Conservation (phyloP, 306 rosid species). For the Abrus pulchellus region DNA sequence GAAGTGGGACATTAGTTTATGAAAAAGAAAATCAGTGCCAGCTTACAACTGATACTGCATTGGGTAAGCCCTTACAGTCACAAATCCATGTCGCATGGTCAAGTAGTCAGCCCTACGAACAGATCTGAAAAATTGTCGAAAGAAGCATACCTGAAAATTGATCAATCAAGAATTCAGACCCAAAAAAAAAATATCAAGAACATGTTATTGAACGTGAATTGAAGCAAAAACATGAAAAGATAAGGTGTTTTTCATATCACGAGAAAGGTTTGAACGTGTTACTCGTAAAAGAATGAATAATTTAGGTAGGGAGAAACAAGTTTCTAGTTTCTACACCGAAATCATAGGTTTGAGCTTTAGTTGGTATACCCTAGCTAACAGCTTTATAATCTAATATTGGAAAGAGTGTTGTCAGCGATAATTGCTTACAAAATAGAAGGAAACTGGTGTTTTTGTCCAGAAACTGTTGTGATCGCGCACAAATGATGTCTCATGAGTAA, state of each 20-base stretch:
- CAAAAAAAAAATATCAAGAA: background rate
- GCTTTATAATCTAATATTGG: background rate
- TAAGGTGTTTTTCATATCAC: constrained; percentile 7
- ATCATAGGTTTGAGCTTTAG: background rate
- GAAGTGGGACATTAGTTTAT: background rate
- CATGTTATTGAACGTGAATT: background rate
- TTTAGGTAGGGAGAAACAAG: background rate
- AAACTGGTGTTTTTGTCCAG: constrained; percentile 79
- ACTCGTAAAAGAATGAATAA: background rate
- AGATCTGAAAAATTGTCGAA: constrained; percentile 91
- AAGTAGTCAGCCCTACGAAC: constrained; percentile 91
- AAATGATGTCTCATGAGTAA: constrained; percentile 92
- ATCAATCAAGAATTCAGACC: background rate
- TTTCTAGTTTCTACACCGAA: background rate
- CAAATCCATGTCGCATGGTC: constrained; percentile 94
- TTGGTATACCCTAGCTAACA: background rate
- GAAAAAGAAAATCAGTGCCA: constrained; percentile 2
- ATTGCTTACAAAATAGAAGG: constrained; percentile 84
- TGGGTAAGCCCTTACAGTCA: constrained; percentile 64
- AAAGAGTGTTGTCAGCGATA: constrained; percentile 21
- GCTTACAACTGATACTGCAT: background rate
- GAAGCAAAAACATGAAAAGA: constrained; percentile 25
- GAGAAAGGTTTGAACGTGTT: background rate
- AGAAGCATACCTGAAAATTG: constrained; percentile 77
- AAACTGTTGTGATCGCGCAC: constrained; percentile 77